These are phyloP conservation scores for Colletotrichum gloeosporioides DNA, from an alignment of 2,329 filamentous ascomycete genomes.

Conservation along the genomic window DNA sequence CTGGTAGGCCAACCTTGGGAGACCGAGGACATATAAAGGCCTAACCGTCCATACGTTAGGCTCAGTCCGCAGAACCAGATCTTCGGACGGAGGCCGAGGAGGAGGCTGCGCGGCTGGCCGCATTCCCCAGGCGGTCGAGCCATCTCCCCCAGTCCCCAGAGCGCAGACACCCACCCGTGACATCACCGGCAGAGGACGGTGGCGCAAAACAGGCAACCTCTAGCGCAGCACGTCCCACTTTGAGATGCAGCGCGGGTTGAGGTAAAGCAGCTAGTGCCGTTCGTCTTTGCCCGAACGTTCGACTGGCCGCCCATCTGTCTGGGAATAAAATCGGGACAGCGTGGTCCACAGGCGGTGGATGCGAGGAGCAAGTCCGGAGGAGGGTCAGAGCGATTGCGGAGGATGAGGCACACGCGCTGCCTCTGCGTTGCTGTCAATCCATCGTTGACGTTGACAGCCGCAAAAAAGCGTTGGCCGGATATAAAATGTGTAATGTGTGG, in stretches of 20 bases:
- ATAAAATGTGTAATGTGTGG: not conserved
- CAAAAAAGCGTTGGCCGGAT: not conserved
- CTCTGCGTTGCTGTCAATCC: not conserved
- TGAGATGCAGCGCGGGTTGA: not conserved
- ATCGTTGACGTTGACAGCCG: not conserved
- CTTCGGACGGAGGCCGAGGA: slow-evolving; percentile 12
- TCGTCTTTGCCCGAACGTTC: not conserved
- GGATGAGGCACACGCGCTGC: not conserved
- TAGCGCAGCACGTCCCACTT: slow-evolving; percentile 18
- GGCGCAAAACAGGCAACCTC: slow-evolving; percentile 14
- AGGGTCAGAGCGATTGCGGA: not conserved
- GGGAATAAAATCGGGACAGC: not conserved
- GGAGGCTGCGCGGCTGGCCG: not conserved
- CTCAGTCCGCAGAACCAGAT: not conserved
- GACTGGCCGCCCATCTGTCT: not conserved
- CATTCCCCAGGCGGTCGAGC: not conserved
- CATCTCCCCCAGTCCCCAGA: not conserved
- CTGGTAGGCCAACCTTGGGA: not conserved
- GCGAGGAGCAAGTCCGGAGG: slow-evolving; percentile 9
- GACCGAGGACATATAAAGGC: not conserved
- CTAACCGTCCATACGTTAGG: not conserved
- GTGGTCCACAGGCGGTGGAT: not conserved
- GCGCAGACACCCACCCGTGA: slow-evolving; percentile 12
- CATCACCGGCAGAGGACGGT: slow-evolving; percentile 5
- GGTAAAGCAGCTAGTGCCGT: not conserved